Base-by-base conservation (phyloP, 371 early-diverging fungal genomes). In the Mucor sp. region DNA sequence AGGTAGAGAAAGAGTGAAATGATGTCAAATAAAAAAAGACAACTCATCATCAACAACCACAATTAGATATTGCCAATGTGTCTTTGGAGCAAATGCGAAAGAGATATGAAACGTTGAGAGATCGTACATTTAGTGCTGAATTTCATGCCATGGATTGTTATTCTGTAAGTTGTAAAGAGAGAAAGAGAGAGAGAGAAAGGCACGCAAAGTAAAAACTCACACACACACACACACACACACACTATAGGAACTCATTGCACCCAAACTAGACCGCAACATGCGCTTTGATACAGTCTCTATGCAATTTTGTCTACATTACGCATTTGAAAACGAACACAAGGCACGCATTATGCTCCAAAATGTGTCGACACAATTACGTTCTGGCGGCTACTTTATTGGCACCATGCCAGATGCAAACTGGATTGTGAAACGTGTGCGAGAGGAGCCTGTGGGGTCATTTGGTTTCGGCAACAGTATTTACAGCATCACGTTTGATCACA, bases 261-360 rank as follows among this genome's bases (percentile, higher is more conserved):
- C 86, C 1, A 68, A 79, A 35, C 74, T 89, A 44, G 75, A 87
- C 3, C 74, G 76, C 0, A 75, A 85, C 33, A 70, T 77, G 19
- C 62, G 74, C 50, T 95, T 97, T 63, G 95, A 99, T 75, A 81
- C 96, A 19, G 94, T 98, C 2, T 94, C 94, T 58, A 89, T 92
- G 79, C 99, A 99, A 78, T 99, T 99, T 76, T 94, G 95, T 71
- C 78, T 99, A 60, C 99, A 99, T 74, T 99, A 99, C 79, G 92
- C 97, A 0, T 99, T 99, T 75, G 93, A 94, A 69, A 85, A 87
- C 4, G 96, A 97, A 76, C 69, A 74, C 12, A 91, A 90, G 69
- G 93, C 94, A 1, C 83, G 94, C 25, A 89, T 79, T 65, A 93
- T 94, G 81, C 74, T 99, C 39, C 75, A 86, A 55, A 99, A 99